phyloP scores from a whole-genome alignment of 2,329 filamentous ascomycete genomes.

The Colletotrichum tamarilloi region DNA sequence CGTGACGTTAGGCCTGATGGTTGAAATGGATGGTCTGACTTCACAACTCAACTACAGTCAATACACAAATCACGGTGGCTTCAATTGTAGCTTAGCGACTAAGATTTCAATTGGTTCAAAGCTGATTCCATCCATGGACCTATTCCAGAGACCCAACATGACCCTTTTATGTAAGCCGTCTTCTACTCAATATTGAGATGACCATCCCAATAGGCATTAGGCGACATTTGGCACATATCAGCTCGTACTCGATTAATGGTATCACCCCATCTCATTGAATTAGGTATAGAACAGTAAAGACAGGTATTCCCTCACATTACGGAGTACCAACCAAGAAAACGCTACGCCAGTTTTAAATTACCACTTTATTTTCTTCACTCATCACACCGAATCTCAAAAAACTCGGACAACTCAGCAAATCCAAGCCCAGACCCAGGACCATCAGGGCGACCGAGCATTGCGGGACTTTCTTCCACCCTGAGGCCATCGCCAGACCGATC shows the following conservation, averaged over 20 bases:
- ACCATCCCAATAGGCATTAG: too few species aligned
- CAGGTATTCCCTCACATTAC: background rate
- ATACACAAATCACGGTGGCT: too few species aligned
- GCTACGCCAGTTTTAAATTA: background rate
- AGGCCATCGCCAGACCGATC: background rate
- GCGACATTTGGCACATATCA: background rate
- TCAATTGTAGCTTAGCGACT: too few species aligned
- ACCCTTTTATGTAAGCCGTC: too few species aligned
- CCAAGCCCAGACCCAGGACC: background rate
- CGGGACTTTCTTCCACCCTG: slow-evolving; percentile 1
- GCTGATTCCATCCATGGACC: background rate
- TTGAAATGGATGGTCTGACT: too few species aligned
- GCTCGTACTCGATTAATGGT: background rate
- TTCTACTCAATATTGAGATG: too few species aligned
- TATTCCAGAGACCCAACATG: too few species aligned
- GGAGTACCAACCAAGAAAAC: background rate
- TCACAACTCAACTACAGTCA: too few species aligned
- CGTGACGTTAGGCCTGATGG: too few species aligned
- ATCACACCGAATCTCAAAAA: slow-evolving; percentile 21
- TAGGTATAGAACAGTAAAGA: background rate
- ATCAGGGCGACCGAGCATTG: background rate
- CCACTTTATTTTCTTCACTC: background rate
- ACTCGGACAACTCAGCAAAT: slow-evolving; percentile 6
- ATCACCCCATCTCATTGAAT: background rate
- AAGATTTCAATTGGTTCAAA: too few species aligned